phyloP scores from a whole-genome alignment of 352 stramenopile genomes.

The Globisporangium paddicum region DNA sequence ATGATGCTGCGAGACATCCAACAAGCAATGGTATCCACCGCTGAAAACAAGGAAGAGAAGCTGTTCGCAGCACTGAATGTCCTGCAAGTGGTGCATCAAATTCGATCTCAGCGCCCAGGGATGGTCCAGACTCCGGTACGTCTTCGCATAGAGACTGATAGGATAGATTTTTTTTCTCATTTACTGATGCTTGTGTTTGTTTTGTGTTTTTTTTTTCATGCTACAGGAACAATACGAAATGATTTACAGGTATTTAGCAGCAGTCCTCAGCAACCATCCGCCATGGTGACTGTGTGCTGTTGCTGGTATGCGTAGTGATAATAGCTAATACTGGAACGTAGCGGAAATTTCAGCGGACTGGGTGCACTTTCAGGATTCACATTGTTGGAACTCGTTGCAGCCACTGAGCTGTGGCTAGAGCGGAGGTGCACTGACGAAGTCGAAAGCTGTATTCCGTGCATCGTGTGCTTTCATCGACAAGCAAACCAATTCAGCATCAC shows the following conservation, averaged over 20 bases:
- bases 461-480: neutral
- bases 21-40: constrained; percentile 15
- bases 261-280: constrained; percentile 43
- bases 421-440: neutral
- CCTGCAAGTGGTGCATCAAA: constrained; percentile 41
- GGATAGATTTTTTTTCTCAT: too few species aligned
- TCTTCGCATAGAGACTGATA: constrained; percentile 1
- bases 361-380: neutral
- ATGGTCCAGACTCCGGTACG: constrained; percentile 84
- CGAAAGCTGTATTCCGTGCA: neutral
- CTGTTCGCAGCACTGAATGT: constrained; percentile 45
- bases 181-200: neutral
- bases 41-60: constrained; percentile 16
- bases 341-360: neutral
- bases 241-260: constrained; percentile 80
- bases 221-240: constrained; percentile 80
- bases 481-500: too few species aligned
- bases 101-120: constrained; percentile 67
- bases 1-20: constrained; percentile 60
- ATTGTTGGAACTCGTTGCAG: neutral
- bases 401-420: neutral
- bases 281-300: constrained; percentile 34
- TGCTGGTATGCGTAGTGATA: too few species aligned
- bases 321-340: neutral
- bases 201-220: neutral